These are phyloP conservation scores for Fusarium goolgardi DNA, from an alignment of 2,329 filamentous ascomycete genomes.

Conservation along the genomic window DNA sequence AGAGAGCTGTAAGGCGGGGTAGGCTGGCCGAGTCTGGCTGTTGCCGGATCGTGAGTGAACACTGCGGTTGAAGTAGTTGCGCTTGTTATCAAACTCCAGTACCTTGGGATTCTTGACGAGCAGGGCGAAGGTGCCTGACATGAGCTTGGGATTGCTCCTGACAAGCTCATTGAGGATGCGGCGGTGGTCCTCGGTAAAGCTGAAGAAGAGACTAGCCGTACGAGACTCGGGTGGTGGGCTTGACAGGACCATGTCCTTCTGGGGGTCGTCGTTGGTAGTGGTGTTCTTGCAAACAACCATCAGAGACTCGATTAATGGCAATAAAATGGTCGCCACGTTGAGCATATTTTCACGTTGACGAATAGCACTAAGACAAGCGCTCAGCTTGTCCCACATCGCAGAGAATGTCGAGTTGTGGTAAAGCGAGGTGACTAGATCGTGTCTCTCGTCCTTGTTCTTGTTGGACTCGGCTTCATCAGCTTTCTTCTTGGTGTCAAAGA, in stretches of 20 bases:
- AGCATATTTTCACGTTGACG: conserved; percentile 94
- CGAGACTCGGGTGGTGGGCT: conserved; percentile 81
- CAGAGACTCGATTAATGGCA: conserved; percentile 93
- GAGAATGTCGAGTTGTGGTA: conserved; percentile 94
- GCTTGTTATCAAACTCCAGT: conserved; percentile 98
- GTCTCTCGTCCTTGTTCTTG: conserved; percentile 72
- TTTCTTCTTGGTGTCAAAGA: conserved; percentile 86
- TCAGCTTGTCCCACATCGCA: conserved; percentile 91
- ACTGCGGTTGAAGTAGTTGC: conserved; percentile 96
- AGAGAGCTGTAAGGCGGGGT: conserved; percentile 81
- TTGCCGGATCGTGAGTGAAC: conserved; percentile 78
- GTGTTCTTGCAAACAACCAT: conserved; percentile 99
- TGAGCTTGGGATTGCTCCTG: conserved; percentile 94
- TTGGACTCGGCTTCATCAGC: conserved; percentile 62
- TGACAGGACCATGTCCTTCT: conserved; percentile 77
- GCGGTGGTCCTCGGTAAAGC: conserved; percentile 95
- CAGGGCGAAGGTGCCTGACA: conserved; percentile 97
- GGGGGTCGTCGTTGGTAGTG: conserved; percentile 76
- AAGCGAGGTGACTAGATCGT: conserved; percentile 85
- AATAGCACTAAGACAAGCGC: conserved; percentile 87
- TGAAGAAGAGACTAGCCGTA: conserved; percentile 94
- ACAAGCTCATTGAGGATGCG: conserved; percentile 98
- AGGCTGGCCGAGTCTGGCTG: conserved; percentile 75
- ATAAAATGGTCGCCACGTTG: conserved; percentile 93
- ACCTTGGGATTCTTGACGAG: conserved; percentile 99